Percentiles rank a stretch among this genome's conserved stretches.
phyloP scores from a whole-genome alignment of 2,329 filamentous ascomycete genomes.

The Teratosphaeriaceae sp. region DNA sequence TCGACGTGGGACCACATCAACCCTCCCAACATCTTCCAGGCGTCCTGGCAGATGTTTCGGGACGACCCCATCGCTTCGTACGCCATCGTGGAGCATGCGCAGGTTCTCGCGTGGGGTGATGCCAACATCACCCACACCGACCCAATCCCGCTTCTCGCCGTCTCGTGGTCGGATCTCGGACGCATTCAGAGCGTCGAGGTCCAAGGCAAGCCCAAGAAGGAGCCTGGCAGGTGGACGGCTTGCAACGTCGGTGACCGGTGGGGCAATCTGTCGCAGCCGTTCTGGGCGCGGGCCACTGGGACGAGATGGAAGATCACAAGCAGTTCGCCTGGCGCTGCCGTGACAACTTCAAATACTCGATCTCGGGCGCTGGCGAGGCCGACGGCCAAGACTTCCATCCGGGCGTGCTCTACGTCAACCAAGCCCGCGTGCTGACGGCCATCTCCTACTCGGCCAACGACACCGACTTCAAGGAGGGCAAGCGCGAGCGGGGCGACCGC shows the following conservation, averaged over 20 bases:
- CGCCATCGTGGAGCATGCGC: not conserved
- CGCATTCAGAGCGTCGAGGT: not conserved
- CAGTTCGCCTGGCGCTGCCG: not conserved
- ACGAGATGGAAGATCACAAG: not conserved
- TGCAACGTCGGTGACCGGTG: not conserved
- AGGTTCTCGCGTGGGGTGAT: not conserved
- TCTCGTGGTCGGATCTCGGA: not conserved
- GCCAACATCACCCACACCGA: not conserved
- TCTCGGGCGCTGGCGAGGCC: no score
- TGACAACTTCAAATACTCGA: not conserved
- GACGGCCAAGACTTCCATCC: no score
- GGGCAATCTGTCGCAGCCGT: not conserved
- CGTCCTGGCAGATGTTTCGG: not conserved
- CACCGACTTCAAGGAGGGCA: no score
- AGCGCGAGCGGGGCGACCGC: no score
- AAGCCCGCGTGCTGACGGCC: no score
- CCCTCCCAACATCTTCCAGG: not conserved
- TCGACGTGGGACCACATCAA: not conserved
- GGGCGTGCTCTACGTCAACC: no score
- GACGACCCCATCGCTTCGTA: not conserved
- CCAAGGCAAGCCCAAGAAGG: not conserved
- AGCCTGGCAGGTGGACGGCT: not conserved
- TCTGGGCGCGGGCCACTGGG: not conserved
- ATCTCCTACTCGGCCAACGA: no score
- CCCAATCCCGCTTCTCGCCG: not conserved